Base-by-base conservation (phyloP, 495 filamentous ascomycete species). In the Daldinia concentrica region DNA sequence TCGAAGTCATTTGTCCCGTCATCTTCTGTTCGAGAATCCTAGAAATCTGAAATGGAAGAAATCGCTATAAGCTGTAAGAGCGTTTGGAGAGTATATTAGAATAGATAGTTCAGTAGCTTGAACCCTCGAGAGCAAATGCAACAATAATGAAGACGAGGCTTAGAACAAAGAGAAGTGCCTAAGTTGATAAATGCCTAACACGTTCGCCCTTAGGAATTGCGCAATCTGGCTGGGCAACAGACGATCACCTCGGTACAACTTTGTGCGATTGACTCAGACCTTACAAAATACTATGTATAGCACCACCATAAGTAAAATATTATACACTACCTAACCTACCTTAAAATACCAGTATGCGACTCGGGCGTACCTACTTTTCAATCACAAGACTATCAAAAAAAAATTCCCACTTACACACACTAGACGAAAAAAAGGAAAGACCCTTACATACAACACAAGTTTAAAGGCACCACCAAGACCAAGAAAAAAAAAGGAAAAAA, bases 1-100 rank as follows among this genome's bases (percentile, higher is more conserved):
- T 82, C 7, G 83, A 83, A 15, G 81, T 78, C 54, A 82, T 61
- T 51, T 78, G 56, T 17, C 65, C 63, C 45, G 79, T 76, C 80
- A 80, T 80, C 55, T 68, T 76, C 43, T 6, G 8, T 48, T 0
- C 6, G 43, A 48, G 43, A 48, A 19, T 11, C 43, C 32, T 34
- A 34, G 7, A 2, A 34, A 6, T 6, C 6, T 34, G 6, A 9
- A 34, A 34, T 34, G 32, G 32, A 1, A 1, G 9, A 4, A 12
- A 34, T 29, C 50, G 50, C 15, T 36, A 36, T 56, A 36, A 36
- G 54, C 29, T n/a, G 1, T 32, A 29, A 34, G 27, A 29, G 14
- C 32, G 27, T 12, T 3, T 5, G 15, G 17, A 12, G 9, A 3
- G 19, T 9, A 4, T 36, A 36, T 36, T 36, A 0, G 3, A 36